Evolutionary conservation across 148 eudicot genomes (phyloP).

Genomic region (Cornus suecica): DNA sequence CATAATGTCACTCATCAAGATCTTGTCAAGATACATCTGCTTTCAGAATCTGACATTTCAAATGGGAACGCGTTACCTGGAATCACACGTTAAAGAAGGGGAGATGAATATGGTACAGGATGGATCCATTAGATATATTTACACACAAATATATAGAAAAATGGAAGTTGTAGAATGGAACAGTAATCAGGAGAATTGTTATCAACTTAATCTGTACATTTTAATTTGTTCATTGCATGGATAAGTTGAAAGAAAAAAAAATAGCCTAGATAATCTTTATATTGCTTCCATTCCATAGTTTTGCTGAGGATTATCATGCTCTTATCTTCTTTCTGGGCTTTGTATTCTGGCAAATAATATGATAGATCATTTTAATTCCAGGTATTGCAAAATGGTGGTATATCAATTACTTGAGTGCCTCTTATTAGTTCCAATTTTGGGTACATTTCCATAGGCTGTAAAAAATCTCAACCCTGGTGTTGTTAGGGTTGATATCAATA

Average conservation of each 20-base stretch:
- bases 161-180: conserved; percentile 18
- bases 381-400: no score
- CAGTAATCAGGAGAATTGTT: conserved; percentile 6
- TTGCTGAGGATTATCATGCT: no score
- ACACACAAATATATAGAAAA: not conserved
- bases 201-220: conserved; percentile 19
- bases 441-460: no score
- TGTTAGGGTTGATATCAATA: no score
- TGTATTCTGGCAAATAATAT: no score
- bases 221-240: conserved; percentile 12
- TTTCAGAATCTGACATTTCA: conserved; percentile 1
- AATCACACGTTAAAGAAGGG: conserved; percentile 26
- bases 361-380: no score
- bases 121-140: conserved; percentile 12
- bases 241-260: conserved; percentile 13
- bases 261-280: not conserved
- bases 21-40: conserved; percentile 12
- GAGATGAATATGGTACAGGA: conserved; percentile 4
- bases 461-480: no score
- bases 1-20: not conserved
- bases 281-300: no score
- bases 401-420: no score
- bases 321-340: no score
- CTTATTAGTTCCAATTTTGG: no score
- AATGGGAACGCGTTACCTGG: conserved; percentile 8